These are phyloP conservation scores for Trametes sp. DNA, from an alignment of 1,284 basidiomycete genomes.

Conservation along the genomic window DNA sequence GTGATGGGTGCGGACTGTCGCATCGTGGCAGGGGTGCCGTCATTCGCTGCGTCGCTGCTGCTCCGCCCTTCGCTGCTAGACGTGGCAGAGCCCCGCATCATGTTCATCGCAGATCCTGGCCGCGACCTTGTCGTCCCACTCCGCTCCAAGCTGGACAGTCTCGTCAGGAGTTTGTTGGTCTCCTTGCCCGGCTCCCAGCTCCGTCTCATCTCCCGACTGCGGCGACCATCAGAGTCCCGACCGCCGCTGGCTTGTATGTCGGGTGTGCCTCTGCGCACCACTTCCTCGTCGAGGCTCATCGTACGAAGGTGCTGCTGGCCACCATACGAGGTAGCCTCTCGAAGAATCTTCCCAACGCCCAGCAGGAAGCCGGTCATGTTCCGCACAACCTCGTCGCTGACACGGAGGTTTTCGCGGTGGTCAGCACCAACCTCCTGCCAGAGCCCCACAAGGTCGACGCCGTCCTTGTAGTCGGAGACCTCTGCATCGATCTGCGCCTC, in stretches of 20 bases:
- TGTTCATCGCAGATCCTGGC: conserved; percentile 35
- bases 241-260: conserved; percentile 37
- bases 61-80: conserved; percentile 41
- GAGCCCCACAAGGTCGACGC: conserved; percentile 56
- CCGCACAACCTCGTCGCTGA: conserved; percentile 79
- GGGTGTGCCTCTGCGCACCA: conserved; percentile 36
- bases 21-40: conserved; percentile 36
- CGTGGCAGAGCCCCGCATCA: conserved; percentile 35
- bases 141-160: conserved; percentile 38
- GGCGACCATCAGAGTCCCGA: conserved; percentile 54
- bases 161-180: conserved; percentile 29
- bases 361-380: conserved; percentile 76
- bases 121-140: conserved; percentile 31
- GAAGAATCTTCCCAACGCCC: conserved; percentile 71
- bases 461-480: conserved; percentile 53
- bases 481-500: conserved; percentile 79
- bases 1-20: conserved; percentile 27
- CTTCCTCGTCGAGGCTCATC: conserved; percentile 57
- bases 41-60: conserved; percentile 32
- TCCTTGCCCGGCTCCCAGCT: conserved; percentile 60
- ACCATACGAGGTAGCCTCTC: conserved; percentile 52
- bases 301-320: conserved; percentile 54
- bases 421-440: conserved; percentile 75
- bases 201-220: conserved; percentile 59
- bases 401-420: conserved; percentile 70